phyloP scores from a whole-genome alignment of 768 basidiomycete genomes.

The Lactarius akahatsu region DNA sequence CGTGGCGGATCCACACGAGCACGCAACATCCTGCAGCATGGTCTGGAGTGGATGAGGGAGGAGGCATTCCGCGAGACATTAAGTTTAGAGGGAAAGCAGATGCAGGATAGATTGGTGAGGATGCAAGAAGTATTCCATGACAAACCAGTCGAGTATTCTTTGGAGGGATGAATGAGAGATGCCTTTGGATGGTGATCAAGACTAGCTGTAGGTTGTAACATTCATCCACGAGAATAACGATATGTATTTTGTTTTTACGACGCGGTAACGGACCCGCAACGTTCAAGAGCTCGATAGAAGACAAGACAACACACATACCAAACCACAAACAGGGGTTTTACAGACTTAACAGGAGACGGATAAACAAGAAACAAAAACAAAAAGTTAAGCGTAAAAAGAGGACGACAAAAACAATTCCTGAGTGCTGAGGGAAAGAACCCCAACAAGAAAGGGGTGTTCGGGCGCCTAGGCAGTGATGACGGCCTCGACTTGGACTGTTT shows the following conservation, averaged over 20 bases:
- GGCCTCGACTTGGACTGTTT: slow-evolving; percentile 10
- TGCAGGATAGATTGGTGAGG: slow-evolving; percentile 57
- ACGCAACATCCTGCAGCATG: slow-evolving; percentile 74
- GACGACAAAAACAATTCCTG: neutral
- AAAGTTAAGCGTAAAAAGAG: neutral
- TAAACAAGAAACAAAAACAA: slow-evolving; percentile 17
- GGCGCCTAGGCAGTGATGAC: slow-evolving; percentile 19
- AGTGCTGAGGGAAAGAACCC: neutral
- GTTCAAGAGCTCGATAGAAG: slow-evolving; percentile 13
- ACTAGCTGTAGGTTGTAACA: neutral
- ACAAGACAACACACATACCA: neutral
- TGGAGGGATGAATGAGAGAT: slow-evolving; percentile 32
- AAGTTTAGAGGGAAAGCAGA: slow-evolving; percentile 46
- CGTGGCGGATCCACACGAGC: slow-evolving; percentile 63
- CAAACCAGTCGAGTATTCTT: slow-evolving; percentile 54
- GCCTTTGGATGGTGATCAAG: neutral
- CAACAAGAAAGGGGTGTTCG: slow-evolving; percentile 1
- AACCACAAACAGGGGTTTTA: slow-evolving; percentile 16
- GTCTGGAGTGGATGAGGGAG: slow-evolving; percentile 66
- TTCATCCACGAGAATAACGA: slow-evolving; percentile 21
- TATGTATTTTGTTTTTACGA: slow-evolving; percentile 24
- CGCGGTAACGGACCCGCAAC: neutral
- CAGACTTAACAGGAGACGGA: slow-evolving; percentile 9
- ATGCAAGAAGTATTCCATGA: slow-evolving; percentile 47
- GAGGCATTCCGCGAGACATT: slow-evolving; percentile 47